These are phyloP conservation scores for Takashimella tepidaria DNA, from an alignment of 1,284 basidiomycete species.

Conservation along the genomic window DNA sequence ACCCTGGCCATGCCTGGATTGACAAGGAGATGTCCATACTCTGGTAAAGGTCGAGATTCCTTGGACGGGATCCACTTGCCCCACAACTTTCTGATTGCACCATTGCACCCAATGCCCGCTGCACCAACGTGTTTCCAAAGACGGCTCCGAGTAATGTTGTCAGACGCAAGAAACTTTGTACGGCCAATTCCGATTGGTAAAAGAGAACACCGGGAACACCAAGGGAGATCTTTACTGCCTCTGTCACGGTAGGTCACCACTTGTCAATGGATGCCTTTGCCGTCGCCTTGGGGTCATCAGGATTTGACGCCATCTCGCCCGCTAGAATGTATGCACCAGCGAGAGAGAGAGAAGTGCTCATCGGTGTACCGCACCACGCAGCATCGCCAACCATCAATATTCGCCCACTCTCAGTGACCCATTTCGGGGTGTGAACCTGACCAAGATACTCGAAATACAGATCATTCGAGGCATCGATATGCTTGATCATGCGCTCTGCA, in stretches of 20 bases:
- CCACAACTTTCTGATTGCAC: background rate
- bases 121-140: background rate
- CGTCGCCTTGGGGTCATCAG: background rate
- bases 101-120: background rate
- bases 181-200: background rate
- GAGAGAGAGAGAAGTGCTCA: constrained; percentile 21
- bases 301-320: constrained; percentile 19
- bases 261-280: constrained; percentile 1
- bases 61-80: background rate
- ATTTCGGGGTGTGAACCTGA: constrained; percentile 16
- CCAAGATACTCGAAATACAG: constrained; percentile 24
- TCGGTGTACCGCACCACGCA: constrained; percentile 24
- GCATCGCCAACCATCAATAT: constrained; percentile 26
- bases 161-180: background rate
- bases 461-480: constrained; percentile 17
- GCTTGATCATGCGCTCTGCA: constrained; percentile 9
- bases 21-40: background rate
- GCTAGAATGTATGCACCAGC: constrained; percentile 27
- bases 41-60: background rate
- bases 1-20: background rate
- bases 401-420: constrained; percentile 5
- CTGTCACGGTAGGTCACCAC: constrained; percentile 1
- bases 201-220: constrained; percentile 2
- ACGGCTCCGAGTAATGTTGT: background rate
- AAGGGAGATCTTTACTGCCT: background rate